Evolutionary conservation across 805 yeast species (phyloP), one percentile per base, ranked within the genome.

Genomic region (Myxozyma kluyveri): DNA sequence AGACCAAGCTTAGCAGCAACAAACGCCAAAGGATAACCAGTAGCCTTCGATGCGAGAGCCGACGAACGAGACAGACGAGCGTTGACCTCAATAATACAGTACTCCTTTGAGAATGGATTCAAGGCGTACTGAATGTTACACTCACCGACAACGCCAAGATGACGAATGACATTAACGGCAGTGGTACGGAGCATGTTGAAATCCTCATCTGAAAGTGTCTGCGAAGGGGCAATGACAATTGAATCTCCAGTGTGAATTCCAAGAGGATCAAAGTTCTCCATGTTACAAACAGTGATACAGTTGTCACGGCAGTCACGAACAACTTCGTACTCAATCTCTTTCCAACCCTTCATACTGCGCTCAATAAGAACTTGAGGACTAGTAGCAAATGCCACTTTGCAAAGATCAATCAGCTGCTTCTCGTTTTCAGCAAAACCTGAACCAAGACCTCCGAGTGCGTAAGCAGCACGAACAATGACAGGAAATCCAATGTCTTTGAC

Each of bases 171-270:
- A 60, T 91, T 93, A 63, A 93, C 93, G 42, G 99, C 99, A 42
- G 99, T 88, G 46, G 97, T 86, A 75, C 99, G 83, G 68, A 91
- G 79, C 98, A 93, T 93, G 75, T 91, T 88, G 75, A 90, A 91
- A 67, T 91, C 99, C 69, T 88, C 96, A 69, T 91, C 98, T 18
- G 96, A 86, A 60, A 91, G 75, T 39, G 99, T 91, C 76, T 91
- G 99, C 40, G 97, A 90, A 45, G 99, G 99, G 49, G 99, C 99
- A 66, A 91, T 96, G 51, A 91, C 99, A 66, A 91, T 93, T 49
- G 98, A 93, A 72, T 91, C 99, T 79, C 99, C 99, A 54, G 99
- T 91, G 69, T 91, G 99, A 66, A 91, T 90, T 69, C 99, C 99
- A 64, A 91, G 79, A 42, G 99, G 99, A 73, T 91, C 99, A 63